phyloP scores from a whole-genome alignment of 2,329 filamentous ascomycete genomes.

The Apiospora marii region DNA sequence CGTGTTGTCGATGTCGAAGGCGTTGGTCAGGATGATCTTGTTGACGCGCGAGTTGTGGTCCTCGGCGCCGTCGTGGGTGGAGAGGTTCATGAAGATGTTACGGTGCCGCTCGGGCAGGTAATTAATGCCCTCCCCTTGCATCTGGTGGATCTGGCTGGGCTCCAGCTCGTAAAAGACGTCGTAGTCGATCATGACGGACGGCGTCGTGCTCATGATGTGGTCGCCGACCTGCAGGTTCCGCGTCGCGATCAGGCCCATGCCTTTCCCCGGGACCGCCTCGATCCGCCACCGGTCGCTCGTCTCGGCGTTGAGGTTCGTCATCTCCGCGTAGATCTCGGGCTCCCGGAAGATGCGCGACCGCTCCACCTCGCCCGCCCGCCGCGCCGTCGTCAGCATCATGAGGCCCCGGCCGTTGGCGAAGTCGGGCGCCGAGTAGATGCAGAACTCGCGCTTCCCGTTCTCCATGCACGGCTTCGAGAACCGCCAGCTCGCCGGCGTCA shows the following conservation, averaged over 20 bases:
- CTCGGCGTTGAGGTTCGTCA: conserved; percentile 38
- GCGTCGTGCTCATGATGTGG: conserved; percentile 48
- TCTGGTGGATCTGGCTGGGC: conserved; percentile 35
- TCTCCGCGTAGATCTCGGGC: conserved; percentile 32
- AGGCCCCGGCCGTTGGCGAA: conserved; percentile 49
- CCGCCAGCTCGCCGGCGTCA: conserved; percentile 26
- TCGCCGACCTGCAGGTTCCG: conserved; percentile 46
- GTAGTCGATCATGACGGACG: conserved; percentile 50
- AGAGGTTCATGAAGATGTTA: conserved; percentile 45
- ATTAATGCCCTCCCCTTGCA: conserved; percentile 44
- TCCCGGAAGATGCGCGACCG: conserved; percentile 40
- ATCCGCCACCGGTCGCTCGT: conserved; percentile 41
- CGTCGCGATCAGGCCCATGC: conserved; percentile 47
- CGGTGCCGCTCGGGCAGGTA: conserved; percentile 43
- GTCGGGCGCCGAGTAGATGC: conserved; percentile 44
- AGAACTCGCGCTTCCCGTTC: conserved; percentile 36
- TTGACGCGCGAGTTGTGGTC: conserved; percentile 41
- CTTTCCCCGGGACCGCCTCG: conserved; percentile 49
- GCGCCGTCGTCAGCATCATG: conserved; percentile 46
- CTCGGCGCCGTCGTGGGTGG: conserved; percentile 41
- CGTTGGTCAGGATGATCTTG: conserved; percentile 48
- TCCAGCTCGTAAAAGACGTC: conserved; percentile 43
- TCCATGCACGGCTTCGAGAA: conserved; percentile 28
- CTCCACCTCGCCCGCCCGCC: conserved; percentile 42
- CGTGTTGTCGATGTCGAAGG: conserved; percentile 47